Conservation (phyloP, 2,329 filamentous ascomycete species). For the Fusarium drepaniforme region DNA sequence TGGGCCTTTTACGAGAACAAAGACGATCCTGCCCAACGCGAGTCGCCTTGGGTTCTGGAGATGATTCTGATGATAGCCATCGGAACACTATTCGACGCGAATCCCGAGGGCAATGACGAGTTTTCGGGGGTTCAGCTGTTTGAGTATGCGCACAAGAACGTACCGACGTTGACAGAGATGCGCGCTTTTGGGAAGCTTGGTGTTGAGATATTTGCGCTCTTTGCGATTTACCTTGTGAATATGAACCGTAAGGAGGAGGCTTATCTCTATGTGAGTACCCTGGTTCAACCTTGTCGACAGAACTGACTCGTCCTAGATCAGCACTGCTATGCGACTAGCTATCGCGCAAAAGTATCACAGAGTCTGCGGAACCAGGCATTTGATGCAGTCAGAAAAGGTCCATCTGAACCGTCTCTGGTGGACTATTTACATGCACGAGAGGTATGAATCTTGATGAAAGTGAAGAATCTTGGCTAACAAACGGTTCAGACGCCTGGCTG, state of each 20-base stretch:
- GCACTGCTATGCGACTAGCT: slow-evolving; percentile 44
- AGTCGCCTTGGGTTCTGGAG: slow-evolving; percentile 42
- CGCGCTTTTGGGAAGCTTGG: slow-evolving; percentile 44
- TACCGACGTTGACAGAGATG: slow-evolving; percentile 43
- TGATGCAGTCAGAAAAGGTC: slow-evolving; percentile 43
- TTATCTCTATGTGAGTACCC: slow-evolving; percentile 38
- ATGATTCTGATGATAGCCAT: slow-evolving; percentile 45
- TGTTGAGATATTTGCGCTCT: slow-evolving; percentile 45
- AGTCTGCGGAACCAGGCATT: slow-evolving; percentile 40
- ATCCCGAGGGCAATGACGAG: slow-evolving; percentile 42
- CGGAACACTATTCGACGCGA: slow-evolving; percentile 40
- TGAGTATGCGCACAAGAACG: slow-evolving; percentile 44
- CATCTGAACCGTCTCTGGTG: slow-evolving; percentile 46
- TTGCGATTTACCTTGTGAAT: slow-evolving; percentile 42
- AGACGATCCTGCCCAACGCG: slow-evolving; percentile 35
- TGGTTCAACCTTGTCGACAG: rapidly evolving
- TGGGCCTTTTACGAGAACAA: slow-evolving; percentile 43
- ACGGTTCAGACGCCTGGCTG: slow-evolving; percentile 34
- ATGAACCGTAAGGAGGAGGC: slow-evolving; percentile 44
- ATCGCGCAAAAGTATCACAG: slow-evolving; percentile 47
- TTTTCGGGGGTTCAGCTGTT: slow-evolving; percentile 38
- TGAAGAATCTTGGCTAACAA: background rate
- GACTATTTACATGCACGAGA: slow-evolving; percentile 48
- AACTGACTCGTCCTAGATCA: slow-evolving; percentile 35
- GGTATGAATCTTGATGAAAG: slow-evolving; percentile 14